A percentile compares a stretch with the other conserved stretches of the same genome.
These are phyloP conservation scores for Penicillium expansum DNA, from an alignment of 2,329 filamentous ascomycete genomes.

Conservation along the genomic window DNA sequence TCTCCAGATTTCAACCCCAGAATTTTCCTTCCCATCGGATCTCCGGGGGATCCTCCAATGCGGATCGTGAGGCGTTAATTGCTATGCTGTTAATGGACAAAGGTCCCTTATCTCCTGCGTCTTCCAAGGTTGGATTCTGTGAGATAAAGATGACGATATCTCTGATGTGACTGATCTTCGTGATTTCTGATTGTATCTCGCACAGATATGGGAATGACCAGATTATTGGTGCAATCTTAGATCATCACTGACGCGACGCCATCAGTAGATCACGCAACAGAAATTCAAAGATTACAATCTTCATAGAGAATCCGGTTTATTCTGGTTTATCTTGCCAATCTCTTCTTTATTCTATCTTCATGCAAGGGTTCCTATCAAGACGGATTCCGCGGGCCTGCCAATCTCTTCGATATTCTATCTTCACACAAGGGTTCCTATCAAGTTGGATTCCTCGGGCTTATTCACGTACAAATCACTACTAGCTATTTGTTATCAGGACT, in stretches of 20 bases:
- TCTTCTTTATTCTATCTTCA: background rate
- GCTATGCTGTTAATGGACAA: background rate
- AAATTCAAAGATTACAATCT: background rate
- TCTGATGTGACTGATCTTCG: conserved; percentile 4
- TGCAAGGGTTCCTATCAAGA: conserved; percentile 3
- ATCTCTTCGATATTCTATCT: background rate
- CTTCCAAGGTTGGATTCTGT: background rate
- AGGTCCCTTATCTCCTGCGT: conserved; percentile 1
- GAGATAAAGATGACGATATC: background rate
- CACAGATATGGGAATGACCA: background rate
- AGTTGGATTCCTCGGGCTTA: background rate
- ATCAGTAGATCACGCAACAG: background rate
- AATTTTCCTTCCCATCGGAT: conserved; percentile 8
- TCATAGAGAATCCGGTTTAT: background rate
- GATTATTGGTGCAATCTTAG: background rate
- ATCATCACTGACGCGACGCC: background rate
- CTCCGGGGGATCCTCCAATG: conserved; percentile 16
- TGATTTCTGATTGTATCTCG: background rate
- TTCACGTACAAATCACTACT: background rate
- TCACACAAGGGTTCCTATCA: background rate
- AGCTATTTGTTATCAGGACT: background rate
- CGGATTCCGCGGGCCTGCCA: background rate
- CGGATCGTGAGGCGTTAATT: background rate
- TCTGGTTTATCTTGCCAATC: conserved; percentile 1
- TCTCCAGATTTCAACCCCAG: conserved; percentile 27